Evolutionary conservation across 768 basidiomycete genomes (phyloP).

Genomic region (Sarcodon aspratus): DNA sequence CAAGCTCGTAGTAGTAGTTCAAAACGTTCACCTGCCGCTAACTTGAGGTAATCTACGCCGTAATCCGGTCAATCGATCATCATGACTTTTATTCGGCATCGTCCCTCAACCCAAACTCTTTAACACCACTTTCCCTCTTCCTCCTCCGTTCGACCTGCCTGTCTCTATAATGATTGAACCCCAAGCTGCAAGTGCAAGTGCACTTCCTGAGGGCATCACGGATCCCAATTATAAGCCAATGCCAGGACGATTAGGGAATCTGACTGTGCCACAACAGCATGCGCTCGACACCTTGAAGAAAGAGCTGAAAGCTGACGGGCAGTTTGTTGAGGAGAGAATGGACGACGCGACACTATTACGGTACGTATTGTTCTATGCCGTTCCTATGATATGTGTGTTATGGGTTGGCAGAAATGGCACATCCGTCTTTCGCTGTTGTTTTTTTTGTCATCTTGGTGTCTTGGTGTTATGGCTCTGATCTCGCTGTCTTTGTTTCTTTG

Average conservation of each 20-base stretch:
- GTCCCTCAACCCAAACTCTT: background rate
- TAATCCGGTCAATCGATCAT: background rate
- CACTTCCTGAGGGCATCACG: constrained; percentile 46
- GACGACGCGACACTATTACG: constrained; percentile 61
- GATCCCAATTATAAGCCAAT: constrained; percentile 55
- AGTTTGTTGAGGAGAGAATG: constrained; percentile 54
- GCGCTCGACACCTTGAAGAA: constrained; percentile 59
- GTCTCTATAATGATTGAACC: constrained; percentile 12
- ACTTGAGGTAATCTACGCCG: background rate
- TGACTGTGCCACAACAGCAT: constrained; percentile 48
- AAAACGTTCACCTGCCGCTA: too few species aligned
- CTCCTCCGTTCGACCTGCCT: background rate
- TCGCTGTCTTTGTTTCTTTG: background rate
- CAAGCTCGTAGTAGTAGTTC: too few species aligned
- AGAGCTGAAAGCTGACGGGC: constrained; percentile 47
- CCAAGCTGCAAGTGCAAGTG: constrained; percentile 37
- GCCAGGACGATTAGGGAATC: constrained; percentile 74
- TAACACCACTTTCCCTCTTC: background rate
- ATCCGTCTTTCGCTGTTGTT: constrained; percentile 3
- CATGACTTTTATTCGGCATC: background rate
- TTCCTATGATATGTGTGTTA: background rate
- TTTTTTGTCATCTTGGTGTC: background rate
- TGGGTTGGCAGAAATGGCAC: too few species aligned
- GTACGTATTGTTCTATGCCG: constrained; percentile 17
- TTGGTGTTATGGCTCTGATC: background rate